Evolutionary conservation across 2,329 filamentous ascomycete genomes (phyloP).

Genomic region (Fonsecaea monophora): DNA sequence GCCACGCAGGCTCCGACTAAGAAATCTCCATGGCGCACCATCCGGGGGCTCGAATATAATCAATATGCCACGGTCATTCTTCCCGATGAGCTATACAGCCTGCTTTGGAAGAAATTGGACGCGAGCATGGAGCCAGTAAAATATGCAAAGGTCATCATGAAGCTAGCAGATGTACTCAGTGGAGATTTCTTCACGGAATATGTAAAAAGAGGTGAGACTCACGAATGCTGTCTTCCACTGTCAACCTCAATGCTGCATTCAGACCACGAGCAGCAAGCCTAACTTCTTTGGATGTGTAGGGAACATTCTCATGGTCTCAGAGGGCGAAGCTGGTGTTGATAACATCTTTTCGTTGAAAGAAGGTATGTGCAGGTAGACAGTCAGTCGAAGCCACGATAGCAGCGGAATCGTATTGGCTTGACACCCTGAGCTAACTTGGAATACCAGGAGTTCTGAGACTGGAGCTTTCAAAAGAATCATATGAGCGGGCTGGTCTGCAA

Average conservation of each 20-base stretch:
- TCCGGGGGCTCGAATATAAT: constrained; percentile 69
- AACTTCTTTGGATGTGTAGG: constrained; percentile 56
- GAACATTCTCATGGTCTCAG: constrained; percentile 81
- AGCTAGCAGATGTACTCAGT: constrained; percentile 73
- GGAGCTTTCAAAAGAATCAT: constrained; percentile 79
- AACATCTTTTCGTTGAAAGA: constrained; percentile 74
- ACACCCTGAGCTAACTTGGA: neutral
- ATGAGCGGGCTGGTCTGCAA: constrained; percentile 80
- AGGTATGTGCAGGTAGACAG: constrained; percentile 56
- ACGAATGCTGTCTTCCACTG: neutral
- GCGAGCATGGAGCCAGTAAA: constrained; percentile 48
- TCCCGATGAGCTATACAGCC: constrained; percentile 57
- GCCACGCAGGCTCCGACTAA: constrained; percentile 72
- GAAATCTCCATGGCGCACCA: constrained; percentile 75
- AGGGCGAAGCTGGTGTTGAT: constrained; percentile 73
- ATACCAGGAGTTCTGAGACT: constrained; percentile 71
- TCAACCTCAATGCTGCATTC: neutral
- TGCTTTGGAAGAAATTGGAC: constrained; percentile 62
- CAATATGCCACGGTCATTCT: constrained; percentile 75
- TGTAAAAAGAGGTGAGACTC: constrained; percentile 73
- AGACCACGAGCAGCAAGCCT: neutral
- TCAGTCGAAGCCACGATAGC: constrained; percentile 2
- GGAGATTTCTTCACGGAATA: constrained; percentile 82
- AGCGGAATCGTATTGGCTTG: neutral
- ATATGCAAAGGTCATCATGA: constrained; percentile 75